Evolutionary conservation across 75 land plant genomes (phyloP).

Genomic region (Pseudotsuga menziesii): DNA sequence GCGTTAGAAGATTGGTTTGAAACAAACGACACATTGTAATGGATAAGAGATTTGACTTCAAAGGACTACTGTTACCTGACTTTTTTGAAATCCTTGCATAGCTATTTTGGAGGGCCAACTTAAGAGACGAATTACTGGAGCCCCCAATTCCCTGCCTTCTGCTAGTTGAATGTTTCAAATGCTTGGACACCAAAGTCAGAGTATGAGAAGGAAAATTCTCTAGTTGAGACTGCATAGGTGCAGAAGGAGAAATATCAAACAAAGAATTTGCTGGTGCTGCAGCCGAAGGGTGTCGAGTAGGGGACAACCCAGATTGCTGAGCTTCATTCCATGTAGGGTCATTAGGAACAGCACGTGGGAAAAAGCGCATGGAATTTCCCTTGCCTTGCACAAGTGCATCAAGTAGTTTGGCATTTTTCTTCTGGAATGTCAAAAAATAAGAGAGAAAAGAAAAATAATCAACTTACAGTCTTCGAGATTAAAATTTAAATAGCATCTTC

Average conservation of each 20-base stretch:
- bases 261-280: constrained; percentile 1
- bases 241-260: constrained; percentile 2
- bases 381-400: constrained; percentile 27
- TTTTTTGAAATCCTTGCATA: constrained; percentile 13
- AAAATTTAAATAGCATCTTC: not conserved
- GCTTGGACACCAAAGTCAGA: constrained; percentile 1
- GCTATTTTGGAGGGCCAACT: constrained; percentile 14
- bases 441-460: not conserved
- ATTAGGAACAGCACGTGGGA: constrained; percentile 6
- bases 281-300: not conserved
- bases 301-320: not conserved
- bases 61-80: constrained; percentile 8
- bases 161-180: constrained; percentile 5
- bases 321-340: constrained; percentile 2
- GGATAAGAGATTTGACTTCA: not conserved
- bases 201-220: not conserved
- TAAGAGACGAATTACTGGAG: constrained; percentile 4
- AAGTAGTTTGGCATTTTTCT: constrained; percentile 13
- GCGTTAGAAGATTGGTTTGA: not conserved
- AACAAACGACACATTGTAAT: not conserved
- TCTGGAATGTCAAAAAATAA: constrained; percentile 5
- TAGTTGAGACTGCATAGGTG: constrained; percentile 11
- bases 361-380: constrained; percentile 17
- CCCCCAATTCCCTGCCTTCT: not conserved
- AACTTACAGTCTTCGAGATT: not conserved